phyloP scores from a whole-genome alignment of 31 red algal species.

The Pterothamnion heteromorphum region DNA sequence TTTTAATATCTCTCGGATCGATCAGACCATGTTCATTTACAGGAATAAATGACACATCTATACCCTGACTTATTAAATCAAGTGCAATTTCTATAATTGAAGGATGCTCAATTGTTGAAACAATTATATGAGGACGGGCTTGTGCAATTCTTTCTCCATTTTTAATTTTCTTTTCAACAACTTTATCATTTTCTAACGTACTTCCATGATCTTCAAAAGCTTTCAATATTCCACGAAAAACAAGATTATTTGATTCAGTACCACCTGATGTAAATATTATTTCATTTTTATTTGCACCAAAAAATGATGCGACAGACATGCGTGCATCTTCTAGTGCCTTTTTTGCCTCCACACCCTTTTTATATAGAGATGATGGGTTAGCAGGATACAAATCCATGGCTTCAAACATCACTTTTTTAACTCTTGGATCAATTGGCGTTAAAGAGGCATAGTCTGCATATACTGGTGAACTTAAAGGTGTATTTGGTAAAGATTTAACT shows the following conservation, averaged over 20 bases:
- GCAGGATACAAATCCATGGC: too few relatives aligned
- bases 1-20: conserved; percentile 56
- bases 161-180: too few relatives aligned
- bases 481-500: too few relatives aligned
- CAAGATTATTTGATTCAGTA: conserved; percentile 94
- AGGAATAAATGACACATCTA: conserved; percentile 88
- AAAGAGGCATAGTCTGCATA: too few relatives aligned
- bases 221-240: conserved; percentile 77
- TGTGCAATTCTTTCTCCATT: too few relatives aligned
- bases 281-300: conserved; percentile 78
- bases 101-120: conserved; percentile 91
- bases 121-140: conserved; percentile 61
- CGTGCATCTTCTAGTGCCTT: conserved; percentile 70
- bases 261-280: conserved; percentile 96
- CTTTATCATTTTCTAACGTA: too few relatives aligned
- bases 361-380: too few relatives aligned
- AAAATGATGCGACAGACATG: conserved; percentile 61
- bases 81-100: conserved; percentile 91
- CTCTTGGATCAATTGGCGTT: too few relatives aligned
- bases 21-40: conserved; percentile 66
- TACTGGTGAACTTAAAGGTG: too few relatives aligned
- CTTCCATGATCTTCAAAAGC: conserved; percentile 75
- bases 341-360: conserved; percentile 60
- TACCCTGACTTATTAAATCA: conserved; percentile 67
- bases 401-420: too few relatives aligned